Evolutionary conservation across 305 asterid genomes (phyloP), one percentile per base, ranked within the genome.

Genomic region (Striga hermonthica): DNA sequence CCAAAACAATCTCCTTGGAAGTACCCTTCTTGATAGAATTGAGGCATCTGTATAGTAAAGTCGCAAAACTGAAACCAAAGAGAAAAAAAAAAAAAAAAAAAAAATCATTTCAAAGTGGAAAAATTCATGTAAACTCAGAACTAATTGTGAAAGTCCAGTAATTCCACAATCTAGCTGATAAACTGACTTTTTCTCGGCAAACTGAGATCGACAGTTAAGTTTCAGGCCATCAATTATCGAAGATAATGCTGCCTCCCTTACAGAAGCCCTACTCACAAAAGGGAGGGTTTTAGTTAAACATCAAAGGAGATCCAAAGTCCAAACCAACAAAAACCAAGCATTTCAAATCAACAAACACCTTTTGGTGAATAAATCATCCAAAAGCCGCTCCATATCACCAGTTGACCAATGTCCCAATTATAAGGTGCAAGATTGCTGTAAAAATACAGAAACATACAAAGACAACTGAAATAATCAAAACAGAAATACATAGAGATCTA

Each of bases 1-100:
- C 76, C 44, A 72, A 60, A 68, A 37, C 72, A 65, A 75, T 75
- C 74, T 79, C 83, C 49, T 72, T 75, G 49, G 76, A 48, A 41
- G 80, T 65, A 22, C 78, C 78, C 69, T 50, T 62, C 59, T 72
- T 75, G 59, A 75, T 56, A 10, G 80, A 79, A 65, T 69, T 59
- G 57, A 72, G 62, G 50, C 75, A 75, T 58, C 78, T 57, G 52
- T 75, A 68, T 3, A 73, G 64, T 61, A 78, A 49, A 22, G 75
- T 75, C 3, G 73, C 71, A 41, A 68, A 78, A 53, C 83, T 74
- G 75, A 50, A 77, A 41, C 44, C 55, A 35, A 10, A 49, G 13
- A 73, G 48, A 48, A 47, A 35, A 34, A 64, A 41, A 53, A 16
- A 4, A 6, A 9, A 57, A 12, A 58, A 58, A 22, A 58, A 16